phyloP scores from a whole-genome alignment of 2,329 filamentous ascomycete species.

The Arthrobotrys sphaeroides region DNA sequence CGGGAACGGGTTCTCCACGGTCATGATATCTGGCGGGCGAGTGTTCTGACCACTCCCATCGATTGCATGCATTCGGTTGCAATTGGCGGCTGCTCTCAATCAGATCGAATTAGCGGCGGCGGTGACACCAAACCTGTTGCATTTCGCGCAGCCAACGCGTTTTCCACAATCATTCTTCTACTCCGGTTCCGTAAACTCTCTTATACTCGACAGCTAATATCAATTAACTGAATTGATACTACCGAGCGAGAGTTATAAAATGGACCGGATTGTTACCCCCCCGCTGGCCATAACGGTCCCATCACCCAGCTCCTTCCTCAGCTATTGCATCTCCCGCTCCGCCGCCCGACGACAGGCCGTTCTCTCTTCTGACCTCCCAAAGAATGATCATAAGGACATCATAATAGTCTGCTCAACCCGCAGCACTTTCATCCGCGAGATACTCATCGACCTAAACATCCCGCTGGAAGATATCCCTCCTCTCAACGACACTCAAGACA shows the following conservation, averaged over 20 bases:
- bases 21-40: too few species aligned
- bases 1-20: not conserved
- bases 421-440: conserved; percentile 33
- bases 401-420: conserved; percentile 47
- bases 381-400: conserved; percentile 3
- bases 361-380: not conserved
- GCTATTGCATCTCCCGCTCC: conserved; percentile 32
- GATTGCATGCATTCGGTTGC: too few species aligned
- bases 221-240: too few species aligned
- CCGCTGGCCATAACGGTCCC: conserved; percentile 15
- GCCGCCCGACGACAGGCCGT: conserved; percentile 16
- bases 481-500: not conserved
- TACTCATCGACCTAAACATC: conserved; percentile 29
- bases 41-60: too few species aligned
- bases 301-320: conserved; percentile 32
- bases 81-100: not conserved
- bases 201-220: too few species aligned
- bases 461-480: conserved; percentile 18
- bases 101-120: too few species aligned
- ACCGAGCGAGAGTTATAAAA: too few species aligned
- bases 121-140: conserved; percentile 9
- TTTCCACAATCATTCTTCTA: not conserved
- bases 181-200: too few species aligned
- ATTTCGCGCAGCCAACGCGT: conserved; percentile 34
- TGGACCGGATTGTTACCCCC: not conserved